phyloP scores from a whole-genome alignment of 1,139 yeast genomes.

The Zygotorulaspora mrakii region DNA sequence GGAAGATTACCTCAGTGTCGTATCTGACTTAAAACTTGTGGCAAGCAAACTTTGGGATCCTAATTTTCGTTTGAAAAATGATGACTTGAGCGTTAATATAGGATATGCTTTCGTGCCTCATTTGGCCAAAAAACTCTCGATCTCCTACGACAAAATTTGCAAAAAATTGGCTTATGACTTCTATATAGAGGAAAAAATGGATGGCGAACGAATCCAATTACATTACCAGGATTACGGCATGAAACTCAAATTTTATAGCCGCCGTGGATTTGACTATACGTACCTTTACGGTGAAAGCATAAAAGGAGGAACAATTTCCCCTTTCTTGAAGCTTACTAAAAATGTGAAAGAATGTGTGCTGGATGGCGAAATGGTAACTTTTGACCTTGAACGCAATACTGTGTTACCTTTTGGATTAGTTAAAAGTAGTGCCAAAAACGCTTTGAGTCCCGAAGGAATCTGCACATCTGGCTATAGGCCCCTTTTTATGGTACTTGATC shows the following conservation, averaged over 20 bases:
- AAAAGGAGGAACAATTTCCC: conserved; percentile 56
- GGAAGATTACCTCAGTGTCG: conserved; percentile 55
- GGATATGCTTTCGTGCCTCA: conserved; percentile 68
- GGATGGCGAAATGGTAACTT: conserved; percentile 95
- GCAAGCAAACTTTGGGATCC: conserved; percentile 59
- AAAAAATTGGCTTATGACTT: conserved; percentile 49
- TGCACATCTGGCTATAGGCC: conserved; percentile 45
- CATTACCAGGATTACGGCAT: conserved; percentile 49
- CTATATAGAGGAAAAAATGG: conserved; percentile 84
- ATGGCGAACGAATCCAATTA: conserved; percentile 83
- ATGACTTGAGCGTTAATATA: conserved; percentile 47
- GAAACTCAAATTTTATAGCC: conserved; percentile 56
- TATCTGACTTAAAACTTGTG: conserved; percentile 61
- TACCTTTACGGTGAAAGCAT: conserved; percentile 64
- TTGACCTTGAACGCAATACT: conserved; percentile 57
- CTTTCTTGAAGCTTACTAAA: conserved; percentile 45
- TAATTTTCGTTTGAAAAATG: conserved; percentile 40
- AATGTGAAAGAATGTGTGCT: conserved; percentile 50
- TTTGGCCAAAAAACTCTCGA: conserved; percentile 52
- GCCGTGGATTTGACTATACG: conserved; percentile 72
- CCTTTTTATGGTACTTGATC: conserved; percentile 65
- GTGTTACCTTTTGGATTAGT: conserved; percentile 78
- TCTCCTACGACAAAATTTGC: conserved; percentile 49
- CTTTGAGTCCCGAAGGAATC: conserved; percentile 36
- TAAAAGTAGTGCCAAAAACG: conserved; percentile 56